These are phyloP conservation scores for Chionographis japonica DNA, from an alignment of 106 monocot species.

Conservation along the genomic window DNA sequence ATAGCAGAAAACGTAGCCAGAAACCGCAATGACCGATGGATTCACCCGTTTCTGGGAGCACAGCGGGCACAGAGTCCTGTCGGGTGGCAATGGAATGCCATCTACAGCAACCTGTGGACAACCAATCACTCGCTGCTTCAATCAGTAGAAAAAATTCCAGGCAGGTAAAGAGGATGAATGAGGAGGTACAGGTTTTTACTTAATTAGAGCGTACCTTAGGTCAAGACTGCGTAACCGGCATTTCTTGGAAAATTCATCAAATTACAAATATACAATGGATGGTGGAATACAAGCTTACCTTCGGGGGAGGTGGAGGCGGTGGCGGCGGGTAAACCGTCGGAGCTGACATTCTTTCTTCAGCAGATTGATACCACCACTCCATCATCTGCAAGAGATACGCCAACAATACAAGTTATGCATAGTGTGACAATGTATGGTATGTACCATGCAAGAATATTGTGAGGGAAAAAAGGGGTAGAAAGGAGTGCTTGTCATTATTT, in stretches of 20 bases:
- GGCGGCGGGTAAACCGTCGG: conserved; percentile 98
- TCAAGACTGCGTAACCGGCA: too few species aligned
- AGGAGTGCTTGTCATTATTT: too few species aligned
- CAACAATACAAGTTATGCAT: not conserved
- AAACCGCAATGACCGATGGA: conserved; percentile 77
- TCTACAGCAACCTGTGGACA: conserved; percentile 64
- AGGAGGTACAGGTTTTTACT: too few species aligned
- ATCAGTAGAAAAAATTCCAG: not conserved
- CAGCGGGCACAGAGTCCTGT: conserved; percentile 75
- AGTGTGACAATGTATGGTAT: not conserved
- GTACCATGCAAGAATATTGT: too few species aligned
- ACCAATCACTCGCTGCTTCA: not conserved
- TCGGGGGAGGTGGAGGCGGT: conserved; percentile 85
- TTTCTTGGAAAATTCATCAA: too few species aligned
- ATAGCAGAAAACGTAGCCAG: conserved; percentile 95
- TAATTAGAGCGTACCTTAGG: too few species aligned
- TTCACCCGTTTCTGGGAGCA: conserved; percentile 82
- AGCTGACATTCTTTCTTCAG: conserved; percentile 96
- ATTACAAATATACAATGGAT: too few species aligned
- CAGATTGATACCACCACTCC: conserved; percentile 99
- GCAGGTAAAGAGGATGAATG: not conserved
- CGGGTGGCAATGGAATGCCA: conserved; percentile 80
- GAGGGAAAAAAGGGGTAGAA: too few species aligned
- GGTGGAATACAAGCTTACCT: conserved; percentile 32
- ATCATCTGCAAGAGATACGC: conserved; percentile 67